Evolutionary conservation across 352 stramenopile species (phyloP).

Genomic region (Globisporangium mamillatum): DNA sequence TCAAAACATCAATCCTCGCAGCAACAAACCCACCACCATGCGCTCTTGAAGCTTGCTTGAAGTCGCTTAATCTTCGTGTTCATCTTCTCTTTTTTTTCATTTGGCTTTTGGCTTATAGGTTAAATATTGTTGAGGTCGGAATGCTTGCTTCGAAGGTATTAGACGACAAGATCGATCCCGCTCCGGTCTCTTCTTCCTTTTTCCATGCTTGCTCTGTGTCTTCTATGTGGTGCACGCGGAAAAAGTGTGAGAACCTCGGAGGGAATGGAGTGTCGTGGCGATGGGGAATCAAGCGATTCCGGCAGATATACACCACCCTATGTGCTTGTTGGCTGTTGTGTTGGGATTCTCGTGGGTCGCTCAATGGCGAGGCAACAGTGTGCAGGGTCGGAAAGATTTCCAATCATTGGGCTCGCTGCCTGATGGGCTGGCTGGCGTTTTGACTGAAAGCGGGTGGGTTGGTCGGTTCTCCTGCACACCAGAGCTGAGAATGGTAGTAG

Average conservation of each 20-base stretch:
- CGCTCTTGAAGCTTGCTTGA: neutral
- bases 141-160: slow-evolving; percentile 1
- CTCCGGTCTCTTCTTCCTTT: neutral
- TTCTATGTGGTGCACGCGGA: slow-evolving; percentile 7
- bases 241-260: neutral
- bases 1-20: neutral
- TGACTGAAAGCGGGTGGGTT: neutral
- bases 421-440: neutral
- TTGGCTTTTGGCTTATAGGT: neutral
- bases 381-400: slow-evolving; percentile 3
- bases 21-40: neutral
- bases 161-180: neutral
- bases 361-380: slow-evolving; percentile 2
- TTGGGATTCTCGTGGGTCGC: slow-evolving; percentile 6
- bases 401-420: neutral
- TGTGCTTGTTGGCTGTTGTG: slow-evolving; percentile 1
- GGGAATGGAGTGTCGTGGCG: neutral
- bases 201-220: slow-evolving; percentile 3
- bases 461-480: slow-evolving; percentile 2
- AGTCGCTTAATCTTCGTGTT: neutral
- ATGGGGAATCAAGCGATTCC: neutral
- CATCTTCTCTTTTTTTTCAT: slow-evolving; percentile 5
- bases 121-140: slow-evolving; percentile 12
- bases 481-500: neutral
- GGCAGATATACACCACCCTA: slow-evolving; percentile 14